Conservation (phyloP, 2,329 filamentous ascomycete species). For the Aciculosporium take region DNA sequence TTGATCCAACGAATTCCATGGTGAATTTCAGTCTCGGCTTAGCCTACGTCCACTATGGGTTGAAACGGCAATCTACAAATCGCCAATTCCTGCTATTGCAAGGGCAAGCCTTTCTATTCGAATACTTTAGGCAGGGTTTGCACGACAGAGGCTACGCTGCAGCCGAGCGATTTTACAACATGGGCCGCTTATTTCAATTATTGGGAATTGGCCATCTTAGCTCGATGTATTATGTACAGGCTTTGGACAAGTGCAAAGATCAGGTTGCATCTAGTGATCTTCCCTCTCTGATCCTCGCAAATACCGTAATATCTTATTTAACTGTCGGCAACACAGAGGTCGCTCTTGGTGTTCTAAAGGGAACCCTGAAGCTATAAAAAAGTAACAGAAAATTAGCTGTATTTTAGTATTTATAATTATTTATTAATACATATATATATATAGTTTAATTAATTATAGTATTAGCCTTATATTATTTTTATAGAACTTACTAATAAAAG, state of each 20-base stretch:
- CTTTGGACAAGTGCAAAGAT: slow-evolving; percentile 9
- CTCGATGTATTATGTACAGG: slow-evolving; percentile 50
- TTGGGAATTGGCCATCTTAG: slow-evolving; percentile 39
- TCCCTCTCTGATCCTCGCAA: slow-evolving; percentile 18
- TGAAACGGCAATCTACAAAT: slow-evolving; percentile 84
- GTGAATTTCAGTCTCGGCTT: slow-evolving; percentile 71
- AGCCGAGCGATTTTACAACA: slow-evolving; percentile 24
- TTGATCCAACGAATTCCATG: slow-evolving; percentile 63
- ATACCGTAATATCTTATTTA: slow-evolving; percentile 19
- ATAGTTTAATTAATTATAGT: no score
- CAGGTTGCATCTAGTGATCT: slow-evolving; percentile 11
- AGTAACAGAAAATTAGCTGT: neutral
- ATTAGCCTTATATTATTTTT: no score
- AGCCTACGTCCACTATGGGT: slow-evolving; percentile 73
- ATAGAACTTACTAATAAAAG: no score
- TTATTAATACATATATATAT: no score
- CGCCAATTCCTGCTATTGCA: slow-evolving; percentile 78
- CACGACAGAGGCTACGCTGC: slow-evolving; percentile 4
- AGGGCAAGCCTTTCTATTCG: slow-evolving; percentile 61
- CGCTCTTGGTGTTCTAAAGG: slow-evolving; percentile 16
- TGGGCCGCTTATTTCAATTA: slow-evolving; percentile 24
- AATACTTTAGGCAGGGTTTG: slow-evolving; percentile 15
- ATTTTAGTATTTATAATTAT: no score
- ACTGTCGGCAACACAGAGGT: slow-evolving; percentile 15
- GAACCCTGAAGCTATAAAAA: slow-evolving; percentile 13